A percentile compares a stretch with the other conserved stretches of the same genome.
Evolutionary conservation across 2,329 filamentous ascomycete genomes (phyloP).

Genomic region (Fragosphaeria purpurea): DNA sequence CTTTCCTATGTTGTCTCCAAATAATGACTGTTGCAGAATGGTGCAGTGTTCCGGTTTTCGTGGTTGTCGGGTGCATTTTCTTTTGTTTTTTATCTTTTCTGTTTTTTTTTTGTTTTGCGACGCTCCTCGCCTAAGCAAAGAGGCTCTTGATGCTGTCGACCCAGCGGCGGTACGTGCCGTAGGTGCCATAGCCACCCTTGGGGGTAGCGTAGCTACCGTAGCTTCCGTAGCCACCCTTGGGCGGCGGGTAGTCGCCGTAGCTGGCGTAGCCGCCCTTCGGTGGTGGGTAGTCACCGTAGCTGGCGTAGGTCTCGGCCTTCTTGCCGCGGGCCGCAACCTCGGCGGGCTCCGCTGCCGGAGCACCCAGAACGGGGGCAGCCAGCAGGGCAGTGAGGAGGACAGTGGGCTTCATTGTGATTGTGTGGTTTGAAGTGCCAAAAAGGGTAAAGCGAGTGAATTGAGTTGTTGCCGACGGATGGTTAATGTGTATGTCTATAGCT

Average conservation of each 20-base stretch:
- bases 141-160: constrained; percentile 7
- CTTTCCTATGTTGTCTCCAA: no score
- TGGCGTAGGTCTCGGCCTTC: constrained; percentile 1
- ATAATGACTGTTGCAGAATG: no score
- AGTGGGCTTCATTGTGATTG: constrained; percentile 3
- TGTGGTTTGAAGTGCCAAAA: neutral
- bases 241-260: constrained; percentile 8
- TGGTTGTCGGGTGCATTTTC: no score
- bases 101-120: neutral
- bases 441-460: neutral
- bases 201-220: neutral
- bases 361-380: constrained; percentile 3
- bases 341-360: neutral
- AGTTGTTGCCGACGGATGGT: no score
- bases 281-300: constrained; percentile 8
- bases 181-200: constrained; percentile 4
- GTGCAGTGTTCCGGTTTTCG: neutral
- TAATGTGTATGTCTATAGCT: no score
- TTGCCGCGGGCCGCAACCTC: constrained; percentile 1
- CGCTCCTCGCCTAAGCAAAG: neutral
- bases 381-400: constrained; percentile 4
- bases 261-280: constrained; percentile 1
- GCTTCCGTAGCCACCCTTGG: neutral
- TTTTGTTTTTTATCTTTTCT: neutral
- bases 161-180: constrained; percentile 9